A percentile compares a stretch with the other conserved stretches of the same genome.
Evolutionary conservation across 768 basidiomycete genomes (phyloP).

Genomic region (Clitopilus passeckerianus): DNA sequence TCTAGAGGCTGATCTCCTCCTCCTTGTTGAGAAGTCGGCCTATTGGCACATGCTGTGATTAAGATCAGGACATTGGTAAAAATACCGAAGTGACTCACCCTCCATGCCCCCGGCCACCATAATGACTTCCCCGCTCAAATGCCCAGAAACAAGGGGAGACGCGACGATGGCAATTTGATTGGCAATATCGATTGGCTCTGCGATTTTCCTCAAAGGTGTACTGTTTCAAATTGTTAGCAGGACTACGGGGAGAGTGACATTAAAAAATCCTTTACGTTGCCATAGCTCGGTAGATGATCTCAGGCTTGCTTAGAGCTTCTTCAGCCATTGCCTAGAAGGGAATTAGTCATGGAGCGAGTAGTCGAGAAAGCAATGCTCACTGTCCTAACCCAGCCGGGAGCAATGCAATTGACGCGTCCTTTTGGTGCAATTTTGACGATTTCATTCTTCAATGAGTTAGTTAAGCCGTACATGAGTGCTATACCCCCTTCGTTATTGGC

Average conservation of each 20-base stretch:
- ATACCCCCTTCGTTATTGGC: neutral
- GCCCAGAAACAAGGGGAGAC: conserved; percentile 58
- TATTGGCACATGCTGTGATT: conserved; percentile 5
- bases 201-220: conserved; percentile 68
- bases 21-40: conserved; percentile 26
- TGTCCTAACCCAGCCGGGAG: conserved; percentile 66
- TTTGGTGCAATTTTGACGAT: conserved; percentile 70
- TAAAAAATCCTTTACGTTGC: conserved; percentile 62
- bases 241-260: too few relatives aligned
- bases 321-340: conserved; percentile 45
- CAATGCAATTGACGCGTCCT: conserved; percentile 67
- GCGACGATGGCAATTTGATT: conserved; percentile 59
- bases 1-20: conserved; percentile 13
- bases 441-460: conserved; percentile 70
- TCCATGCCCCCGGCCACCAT: conserved; percentile 82
- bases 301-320: conserved; percentile 49
- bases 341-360: neutral
- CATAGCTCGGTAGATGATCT: conserved; percentile 49
- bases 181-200: conserved; percentile 57
- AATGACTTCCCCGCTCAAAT: conserved; percentile 64
- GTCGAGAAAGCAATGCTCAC: conserved; percentile 11
- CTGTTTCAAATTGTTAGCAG: conserved; percentile 23
- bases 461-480: conserved; percentile 74
- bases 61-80: neutral
- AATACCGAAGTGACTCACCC: conserved; percentile 31